Evolutionary conservation across 345 rosid genomes (phyloP).

Genomic region (Arabidopsis suecica): DNA sequence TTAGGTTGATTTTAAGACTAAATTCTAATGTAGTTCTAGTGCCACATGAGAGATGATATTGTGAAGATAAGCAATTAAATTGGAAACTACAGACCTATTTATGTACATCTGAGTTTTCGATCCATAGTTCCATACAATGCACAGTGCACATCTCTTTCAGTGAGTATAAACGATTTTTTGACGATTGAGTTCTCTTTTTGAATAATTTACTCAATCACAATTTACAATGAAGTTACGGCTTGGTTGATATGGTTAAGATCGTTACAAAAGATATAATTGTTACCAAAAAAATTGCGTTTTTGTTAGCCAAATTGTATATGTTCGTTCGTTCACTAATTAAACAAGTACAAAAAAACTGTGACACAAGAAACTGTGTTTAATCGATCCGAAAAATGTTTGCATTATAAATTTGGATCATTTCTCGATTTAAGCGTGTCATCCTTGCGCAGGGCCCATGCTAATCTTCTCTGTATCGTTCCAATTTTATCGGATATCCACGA

Average conservation of each 20-base stretch:
- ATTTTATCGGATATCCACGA: constrained; percentile 26
- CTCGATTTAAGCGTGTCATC: constrained; percentile 35
- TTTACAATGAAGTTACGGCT: no score
- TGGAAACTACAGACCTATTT: not conserved
- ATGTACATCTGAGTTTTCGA: not conserved
- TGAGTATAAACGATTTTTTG: not conserved
- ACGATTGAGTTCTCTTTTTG: not conserved
- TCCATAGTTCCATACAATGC: no score
- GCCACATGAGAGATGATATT: not conserved
- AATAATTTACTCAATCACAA: not conserved
- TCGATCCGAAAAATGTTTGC: not conserved
- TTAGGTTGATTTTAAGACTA: not conserved
- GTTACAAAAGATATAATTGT: no score
- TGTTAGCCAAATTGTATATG: no score
- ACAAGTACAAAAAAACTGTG: no score
- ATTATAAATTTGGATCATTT: constrained; percentile 25
- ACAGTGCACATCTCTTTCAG: no score
- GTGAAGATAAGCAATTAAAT: not conserved
- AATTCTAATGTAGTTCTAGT: not conserved
- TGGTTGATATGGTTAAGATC: no score
- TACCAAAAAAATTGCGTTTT: no score
- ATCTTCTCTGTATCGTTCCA: constrained; percentile 29
- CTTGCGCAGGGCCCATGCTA: constrained; percentile 29
- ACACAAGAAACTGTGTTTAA: not conserved
- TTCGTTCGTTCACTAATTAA: no score